These are phyloP conservation scores for Cyclotella cryptica DNA, from an alignment of 108 stramenopile species.

Conservation along the genomic window DNA sequence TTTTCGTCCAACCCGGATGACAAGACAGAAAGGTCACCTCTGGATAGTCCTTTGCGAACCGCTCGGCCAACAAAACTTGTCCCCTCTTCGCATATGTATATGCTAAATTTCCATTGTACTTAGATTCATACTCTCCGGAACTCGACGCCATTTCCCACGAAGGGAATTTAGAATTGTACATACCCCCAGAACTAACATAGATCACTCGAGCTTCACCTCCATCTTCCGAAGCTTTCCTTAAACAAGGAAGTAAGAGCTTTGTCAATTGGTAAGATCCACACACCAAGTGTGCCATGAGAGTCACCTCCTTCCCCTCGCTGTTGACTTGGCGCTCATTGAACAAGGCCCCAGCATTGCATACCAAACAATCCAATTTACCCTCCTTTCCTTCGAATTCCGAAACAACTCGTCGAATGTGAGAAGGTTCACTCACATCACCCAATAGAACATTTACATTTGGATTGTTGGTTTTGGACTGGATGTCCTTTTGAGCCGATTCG, in stretches of 20 bases:
- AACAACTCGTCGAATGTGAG: slow-evolving; percentile 66
- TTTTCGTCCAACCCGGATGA: slow-evolving; percentile 89
- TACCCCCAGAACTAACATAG: slow-evolving; percentile 80
- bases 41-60: slow-evolving; percentile 62
- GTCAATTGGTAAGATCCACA: slow-evolving; percentile 85
- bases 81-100: slow-evolving; percentile 94
- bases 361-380: slow-evolving; percentile 76
- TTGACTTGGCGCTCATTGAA: slow-evolving; percentile 83
- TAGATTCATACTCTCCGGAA: slow-evolving; percentile 47
- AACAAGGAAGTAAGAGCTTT: slow-evolving; percentile 71
- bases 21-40: slow-evolving; percentile 62
- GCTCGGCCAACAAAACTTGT: slow-evolving; percentile 90
- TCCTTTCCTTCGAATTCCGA: slow-evolving; percentile 65
- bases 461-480: slow-evolving; percentile 66
- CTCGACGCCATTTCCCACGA: slow-evolving; percentile 77
- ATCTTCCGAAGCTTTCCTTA: slow-evolving; percentile 38
- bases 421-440: slow-evolving; percentile 72
- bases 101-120: slow-evolving; percentile 84
- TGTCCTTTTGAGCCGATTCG: slow-evolving; percentile 77
- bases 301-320: slow-evolving; percentile 86
- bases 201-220: slow-evolving; percentile 57
- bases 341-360: slow-evolving; percentile 94
- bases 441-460: slow-evolving; percentile 64
- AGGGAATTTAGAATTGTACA: slow-evolving; percentile 92
- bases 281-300: slow-evolving; percentile 88